Evolutionary conservation across 305 asterid genomes (phyloP).

Genomic region (Fraxinus ornus): DNA sequence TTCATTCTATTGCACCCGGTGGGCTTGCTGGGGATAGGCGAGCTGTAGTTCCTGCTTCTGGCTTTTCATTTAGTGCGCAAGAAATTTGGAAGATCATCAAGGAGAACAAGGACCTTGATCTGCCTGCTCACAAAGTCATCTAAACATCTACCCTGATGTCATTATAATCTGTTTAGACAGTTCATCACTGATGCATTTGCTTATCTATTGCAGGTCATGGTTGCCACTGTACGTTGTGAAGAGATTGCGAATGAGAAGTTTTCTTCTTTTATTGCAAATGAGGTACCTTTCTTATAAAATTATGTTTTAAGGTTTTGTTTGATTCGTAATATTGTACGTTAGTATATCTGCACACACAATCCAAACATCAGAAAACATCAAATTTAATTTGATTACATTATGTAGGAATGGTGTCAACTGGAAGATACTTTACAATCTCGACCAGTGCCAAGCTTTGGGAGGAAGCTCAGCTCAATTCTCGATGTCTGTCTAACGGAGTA

Average conservation of each 20-base stretch:
- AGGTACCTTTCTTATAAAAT: constrained; percentile 42
- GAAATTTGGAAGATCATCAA: constrained; percentile 86
- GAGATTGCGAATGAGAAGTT: constrained; percentile 48
- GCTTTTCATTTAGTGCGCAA: constrained; percentile 29
- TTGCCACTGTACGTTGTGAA: constrained; percentile 69
- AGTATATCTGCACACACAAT: not conserved
- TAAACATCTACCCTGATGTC: constrained; percentile 26
- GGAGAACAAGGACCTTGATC: constrained; percentile 90
- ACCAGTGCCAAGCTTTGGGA: not conserved
- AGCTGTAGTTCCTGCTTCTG: not conserved
- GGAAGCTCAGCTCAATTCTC: not conserved
- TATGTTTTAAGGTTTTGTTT: constrained; percentile 16
- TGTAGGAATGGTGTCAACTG: constrained; percentile 50
- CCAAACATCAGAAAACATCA: constrained; percentile 12
- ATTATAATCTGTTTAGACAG: constrained; percentile 5
- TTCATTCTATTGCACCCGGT: constrained; percentile 48
- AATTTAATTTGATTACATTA: constrained; percentile 18
- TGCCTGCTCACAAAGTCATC: constrained; percentile 90
- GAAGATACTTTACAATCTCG: not conserved
- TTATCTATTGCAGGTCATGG: constrained; percentile 69
- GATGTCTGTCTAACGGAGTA: constrained; percentile 51
- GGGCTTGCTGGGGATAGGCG: not conserved
- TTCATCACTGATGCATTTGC: constrained; percentile 19
- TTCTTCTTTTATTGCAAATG: constrained; percentile 59
- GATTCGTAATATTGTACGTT: not conserved